Evolutionary conservation across 371 early-diverging fungal species (phyloP), one percentile per base, ranked within the genome.

Genomic region (Dinochytrium kinnereticum): DNA sequence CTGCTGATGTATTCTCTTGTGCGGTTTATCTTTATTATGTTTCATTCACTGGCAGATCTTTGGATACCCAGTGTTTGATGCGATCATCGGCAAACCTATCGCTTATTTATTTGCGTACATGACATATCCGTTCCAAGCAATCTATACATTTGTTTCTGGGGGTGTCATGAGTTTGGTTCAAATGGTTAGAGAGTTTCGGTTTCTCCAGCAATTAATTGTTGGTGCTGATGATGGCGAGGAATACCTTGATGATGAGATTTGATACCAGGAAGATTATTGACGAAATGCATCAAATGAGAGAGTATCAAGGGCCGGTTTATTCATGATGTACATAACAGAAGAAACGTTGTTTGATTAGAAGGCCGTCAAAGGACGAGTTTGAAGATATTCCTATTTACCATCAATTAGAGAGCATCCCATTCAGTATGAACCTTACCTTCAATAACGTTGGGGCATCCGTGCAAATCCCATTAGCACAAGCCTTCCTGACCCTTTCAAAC

Each of bases 391-490:
- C 55, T 53, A n/a, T 5, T n/a, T 15, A n/a, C n/a, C 10, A 53
- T 26, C 13, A 53, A 21, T 13, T 13, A 53, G 26, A n/a, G 5
- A 15, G 55, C 10, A 13, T 13, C 26, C 13, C 13, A 15, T 80
- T 68, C 30, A 37, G 66, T 72, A 72, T 57, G 19, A 78, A 65
- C 81, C 83, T 80, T 39, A 64, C 72, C 69, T 73, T 64, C 30
- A 85, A 64, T 39, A 79, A 55, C 17, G 81, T 73, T 0, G 86
- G 86, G 0, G 75, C 19, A 75, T 85, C 82, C 1, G 80, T 71
- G 68, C 86, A 85, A 24, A 85, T 85, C 2, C 86, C 86, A 64
- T 81, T 78, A 10, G 72, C 82, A 0, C 82, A 81, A 66, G 69
- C 67, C 55, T 53, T 51, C 61, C 75, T 53, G n/a, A 71, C 77